These are phyloP conservation scores for Knufia petricola DNA, from an alignment of 2,329 filamentous ascomycete species.

Conservation along the genomic window DNA sequence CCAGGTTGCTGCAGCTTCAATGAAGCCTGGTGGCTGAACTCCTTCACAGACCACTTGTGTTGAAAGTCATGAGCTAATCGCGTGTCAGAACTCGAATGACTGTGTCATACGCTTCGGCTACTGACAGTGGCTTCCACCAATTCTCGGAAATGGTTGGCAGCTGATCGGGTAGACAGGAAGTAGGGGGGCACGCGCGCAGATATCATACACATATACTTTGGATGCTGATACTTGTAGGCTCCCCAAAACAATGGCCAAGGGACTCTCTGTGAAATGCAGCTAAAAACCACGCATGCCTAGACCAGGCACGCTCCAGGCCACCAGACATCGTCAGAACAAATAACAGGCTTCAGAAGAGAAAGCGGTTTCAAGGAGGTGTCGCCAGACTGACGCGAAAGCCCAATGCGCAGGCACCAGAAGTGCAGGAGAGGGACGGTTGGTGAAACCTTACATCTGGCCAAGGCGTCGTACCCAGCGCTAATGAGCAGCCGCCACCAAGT, in stretches of 20 bases:
- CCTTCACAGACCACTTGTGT: constrained; percentile 3
- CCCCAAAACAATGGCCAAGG: not conserved
- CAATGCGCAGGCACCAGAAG: constrained; percentile 3
- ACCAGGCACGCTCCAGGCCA: not conserved
- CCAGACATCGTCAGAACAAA: not conserved
- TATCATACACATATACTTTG: constrained; percentile 2
- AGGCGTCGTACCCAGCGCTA: constrained; percentile 10
- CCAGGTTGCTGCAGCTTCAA: not conserved
- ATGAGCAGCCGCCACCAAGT: not conserved
- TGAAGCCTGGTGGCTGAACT: not conserved
- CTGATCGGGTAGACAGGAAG: not conserved
- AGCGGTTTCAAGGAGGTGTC: constrained; percentile 10
- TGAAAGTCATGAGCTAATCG: not conserved
- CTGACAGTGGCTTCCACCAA: not conserved
- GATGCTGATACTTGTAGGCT: not conserved
- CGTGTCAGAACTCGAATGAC: not conserved
- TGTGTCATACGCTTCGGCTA: not conserved
- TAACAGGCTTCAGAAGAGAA: not conserved
- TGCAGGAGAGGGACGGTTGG: constrained; percentile 2
- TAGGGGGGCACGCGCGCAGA: not conserved
- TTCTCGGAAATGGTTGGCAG: not conserved
- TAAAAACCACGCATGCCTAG: not conserved
- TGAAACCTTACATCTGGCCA: constrained; percentile 10
- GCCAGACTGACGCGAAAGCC: constrained; percentile 9
- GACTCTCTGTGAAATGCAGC: constrained; percentile 1